phyloP scores from a whole-genome alignment of 345 rosid species.

The Citrus unshiu region DNA sequence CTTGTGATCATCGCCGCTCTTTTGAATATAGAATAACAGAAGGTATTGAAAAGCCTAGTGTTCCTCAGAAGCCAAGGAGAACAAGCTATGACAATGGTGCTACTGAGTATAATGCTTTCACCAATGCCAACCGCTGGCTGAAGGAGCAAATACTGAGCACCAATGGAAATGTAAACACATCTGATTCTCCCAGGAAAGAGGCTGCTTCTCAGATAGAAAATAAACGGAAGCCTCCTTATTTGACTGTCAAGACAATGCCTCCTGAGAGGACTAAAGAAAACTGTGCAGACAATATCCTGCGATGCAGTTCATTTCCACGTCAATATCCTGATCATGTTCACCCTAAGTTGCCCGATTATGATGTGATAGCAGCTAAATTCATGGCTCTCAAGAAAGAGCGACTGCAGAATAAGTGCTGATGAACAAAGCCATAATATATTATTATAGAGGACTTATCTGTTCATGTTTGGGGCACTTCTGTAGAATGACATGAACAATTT shows the following conservation, averaged over 20 bases:
- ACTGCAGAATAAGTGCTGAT: conserved; percentile 16
- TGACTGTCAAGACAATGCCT: conserved; percentile 58
- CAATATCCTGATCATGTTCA: conserved; percentile 59
- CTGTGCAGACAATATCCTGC: conserved; percentile 4
- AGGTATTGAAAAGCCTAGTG: conserved; percentile 9
- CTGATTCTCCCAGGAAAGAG: conserved; percentile 10
- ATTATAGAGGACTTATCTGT: background rate
- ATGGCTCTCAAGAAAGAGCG: conserved; percentile 53
- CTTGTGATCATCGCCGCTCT: background rate
- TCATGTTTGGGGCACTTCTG: background rate
- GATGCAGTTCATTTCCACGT: conserved; percentile 40
- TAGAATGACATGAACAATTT: background rate
- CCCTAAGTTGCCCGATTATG: conserved; percentile 91
- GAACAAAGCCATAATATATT: background rate
- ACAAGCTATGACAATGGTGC: conserved; percentile 23
- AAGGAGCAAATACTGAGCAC: conserved; percentile 1
- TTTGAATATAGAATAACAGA: conserved; percentile 4
- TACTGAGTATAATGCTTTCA: conserved; percentile 16
- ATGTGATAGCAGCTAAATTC: conserved; percentile 67
- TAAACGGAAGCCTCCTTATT: conserved; percentile 23
- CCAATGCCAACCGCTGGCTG: conserved; percentile 5
- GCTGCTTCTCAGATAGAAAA: conserved; percentile 4
- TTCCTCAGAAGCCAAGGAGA: conserved; percentile 17
- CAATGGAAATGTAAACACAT: background rate
- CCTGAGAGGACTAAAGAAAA: conserved; percentile 33